phyloP scores from a whole-genome alignment of 2,329 filamentous ascomycete species.

The Didymella pinodella region DNA sequence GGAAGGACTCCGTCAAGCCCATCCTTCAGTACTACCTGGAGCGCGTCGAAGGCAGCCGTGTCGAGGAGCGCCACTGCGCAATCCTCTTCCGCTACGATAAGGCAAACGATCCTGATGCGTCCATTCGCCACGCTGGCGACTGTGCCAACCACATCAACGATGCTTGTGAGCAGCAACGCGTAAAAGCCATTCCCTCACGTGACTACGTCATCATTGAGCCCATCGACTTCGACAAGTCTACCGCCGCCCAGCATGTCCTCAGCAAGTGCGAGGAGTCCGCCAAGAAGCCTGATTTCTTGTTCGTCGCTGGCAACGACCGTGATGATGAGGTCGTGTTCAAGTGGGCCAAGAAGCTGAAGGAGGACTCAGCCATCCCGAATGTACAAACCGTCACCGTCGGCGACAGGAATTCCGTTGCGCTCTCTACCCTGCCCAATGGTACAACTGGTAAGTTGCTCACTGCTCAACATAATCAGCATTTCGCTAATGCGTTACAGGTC shows the following conservation, averaged over 20 bases:
- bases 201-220: slow-evolving; percentile 85
- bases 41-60: slow-evolving; percentile 83
- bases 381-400: slow-evolving; percentile 89
- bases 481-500: slow-evolving; percentile 30
- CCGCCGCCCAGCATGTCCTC: slow-evolving; percentile 78
- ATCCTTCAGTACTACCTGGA: slow-evolving; percentile 92
- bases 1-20: slow-evolving; percentile 83
- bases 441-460: slow-evolving; percentile 74
- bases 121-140: slow-evolving; percentile 82
- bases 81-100: slow-evolving; percentile 90
- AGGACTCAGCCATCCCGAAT: slow-evolving; percentile 59
- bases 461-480: background rate
- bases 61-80: slow-evolving; percentile 92
- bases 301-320: slow-evolving; percentile 88
- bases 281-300: slow-evolving; percentile 74
- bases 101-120: slow-evolving; percentile 77
- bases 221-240: slow-evolving; percentile 85
- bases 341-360: slow-evolving; percentile 83
- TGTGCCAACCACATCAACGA: slow-evolving; percentile 96
- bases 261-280: slow-evolving; percentile 50
- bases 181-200: slow-evolving; percentile 83
- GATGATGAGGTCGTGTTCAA: slow-evolving; percentile 94
- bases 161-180: slow-evolving; percentile 80
- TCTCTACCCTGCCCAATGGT: slow-evolving; percentile 85
- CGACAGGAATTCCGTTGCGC: slow-evolving; percentile 86